A percentile compares a stretch with the other conserved stretches of the same genome.
Conservation (phyloP, 257 asterid species). For the Fraxinus americana region DNA sequence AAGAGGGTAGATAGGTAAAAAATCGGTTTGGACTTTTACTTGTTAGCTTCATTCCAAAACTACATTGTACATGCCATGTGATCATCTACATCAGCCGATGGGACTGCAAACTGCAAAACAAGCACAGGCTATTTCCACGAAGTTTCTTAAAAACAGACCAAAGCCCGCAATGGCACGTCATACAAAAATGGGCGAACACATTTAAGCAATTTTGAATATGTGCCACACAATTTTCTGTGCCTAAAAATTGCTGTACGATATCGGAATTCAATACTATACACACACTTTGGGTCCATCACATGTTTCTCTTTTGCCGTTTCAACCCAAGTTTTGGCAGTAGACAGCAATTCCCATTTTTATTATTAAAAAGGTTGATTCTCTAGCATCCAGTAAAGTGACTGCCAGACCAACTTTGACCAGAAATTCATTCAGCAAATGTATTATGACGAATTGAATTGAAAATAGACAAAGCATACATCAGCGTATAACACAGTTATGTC, state of each 20-base stretch:
- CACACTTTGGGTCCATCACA: neutral
- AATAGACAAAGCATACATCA: neutral
- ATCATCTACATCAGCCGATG: neutral
- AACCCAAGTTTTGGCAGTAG: neutral
- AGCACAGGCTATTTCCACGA: slow-evolving; percentile 35
- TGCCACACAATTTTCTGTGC: neutral
- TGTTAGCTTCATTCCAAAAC: neutral
- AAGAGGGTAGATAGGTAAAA: neutral
- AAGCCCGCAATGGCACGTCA: slow-evolving; percentile 8
- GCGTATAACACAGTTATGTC: neutral
- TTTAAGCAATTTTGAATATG: neutral
- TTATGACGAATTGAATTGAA: neutral
- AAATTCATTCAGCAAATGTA: neutral
- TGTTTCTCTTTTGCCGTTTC: neutral
- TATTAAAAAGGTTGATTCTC: neutral
- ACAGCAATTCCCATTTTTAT: neutral
- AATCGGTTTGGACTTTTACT: slow-evolving; percentile 15
- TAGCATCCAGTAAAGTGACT: neutral
- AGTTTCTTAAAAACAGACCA: slow-evolving; percentile 31
- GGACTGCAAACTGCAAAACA: slow-evolving; percentile 8
- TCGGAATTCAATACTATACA: neutral
- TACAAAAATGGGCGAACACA: neutral
- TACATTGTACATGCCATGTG: slow-evolving; percentile 15
- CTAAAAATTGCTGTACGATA: neutral
- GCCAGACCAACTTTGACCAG: neutral